These are phyloP conservation scores for Ogataea glucozyma DNA, from an alignment of 805 yeast genomes.

Conservation along the genomic window DNA sequence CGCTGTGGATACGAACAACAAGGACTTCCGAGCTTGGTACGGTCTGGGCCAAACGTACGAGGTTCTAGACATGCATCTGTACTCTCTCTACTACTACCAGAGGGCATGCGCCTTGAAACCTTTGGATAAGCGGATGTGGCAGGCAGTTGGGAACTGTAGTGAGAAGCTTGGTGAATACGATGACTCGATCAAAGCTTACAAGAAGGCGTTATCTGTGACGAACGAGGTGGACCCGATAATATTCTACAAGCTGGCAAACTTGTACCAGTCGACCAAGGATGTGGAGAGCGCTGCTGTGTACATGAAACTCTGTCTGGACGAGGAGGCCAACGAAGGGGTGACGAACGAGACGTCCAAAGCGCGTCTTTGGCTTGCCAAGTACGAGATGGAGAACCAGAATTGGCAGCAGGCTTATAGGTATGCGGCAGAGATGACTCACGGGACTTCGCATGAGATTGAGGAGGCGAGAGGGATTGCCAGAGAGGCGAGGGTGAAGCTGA, in stretches of 20 bases:
- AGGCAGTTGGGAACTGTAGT: conserved; percentile 86
- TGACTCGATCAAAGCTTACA: conserved; percentile 80
- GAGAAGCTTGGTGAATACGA: conserved; percentile 69
- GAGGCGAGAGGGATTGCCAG: conserved; percentile 84
- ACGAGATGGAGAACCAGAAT: conserved; percentile 55
- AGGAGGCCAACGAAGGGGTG: conserved; percentile 62
- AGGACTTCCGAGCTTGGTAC: conserved; percentile 97
- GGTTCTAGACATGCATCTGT: conserved; percentile 90
- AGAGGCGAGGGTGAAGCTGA: conserved; percentile 65
- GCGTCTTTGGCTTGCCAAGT: conserved; percentile 80
- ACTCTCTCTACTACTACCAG: conserved; percentile 90
- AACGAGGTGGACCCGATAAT: conserved; percentile 54
- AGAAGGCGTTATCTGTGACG: conserved; percentile 64
- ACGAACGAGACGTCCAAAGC: conserved; percentile 79
- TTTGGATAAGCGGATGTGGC: conserved; percentile 93
- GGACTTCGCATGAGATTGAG: conserved; percentile 83
- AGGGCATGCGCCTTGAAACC: conserved; percentile 88
- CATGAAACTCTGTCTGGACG: conserved; percentile 69
- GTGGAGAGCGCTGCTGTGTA: conserved; percentile 53
- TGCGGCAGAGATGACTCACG: conserved; percentile 69
- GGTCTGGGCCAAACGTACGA: conserved; percentile 98
- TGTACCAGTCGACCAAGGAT: conserved; percentile 61
- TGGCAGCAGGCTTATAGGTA: conserved; percentile 70
- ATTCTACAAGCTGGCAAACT: conserved; percentile 64
- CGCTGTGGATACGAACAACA: conserved; percentile 85